Conservation (phyloP, 805 yeast species). For the Wickerhamiella lipophila region DNA sequence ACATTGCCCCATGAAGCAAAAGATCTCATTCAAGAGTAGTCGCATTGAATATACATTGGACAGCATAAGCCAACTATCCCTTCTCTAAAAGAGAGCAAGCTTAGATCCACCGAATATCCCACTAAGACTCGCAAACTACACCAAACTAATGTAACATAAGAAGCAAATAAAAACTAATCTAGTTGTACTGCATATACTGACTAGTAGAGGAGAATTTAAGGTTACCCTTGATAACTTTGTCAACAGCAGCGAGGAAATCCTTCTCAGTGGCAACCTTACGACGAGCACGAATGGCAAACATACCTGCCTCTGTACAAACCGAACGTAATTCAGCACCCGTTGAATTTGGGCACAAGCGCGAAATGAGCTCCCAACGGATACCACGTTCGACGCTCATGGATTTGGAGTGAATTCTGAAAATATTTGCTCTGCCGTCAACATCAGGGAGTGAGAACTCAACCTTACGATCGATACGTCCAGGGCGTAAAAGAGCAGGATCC, state of each 20-base stretch:
- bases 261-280: constrained; percentile 97
- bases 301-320: constrained; percentile 98
- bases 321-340: constrained; percentile 98
- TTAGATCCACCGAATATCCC: too few species aligned
- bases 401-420: constrained; percentile 92
- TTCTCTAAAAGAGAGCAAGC: too few species aligned
- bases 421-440: constrained; percentile 94
- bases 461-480: constrained; percentile 97
- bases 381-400: constrained; percentile 96
- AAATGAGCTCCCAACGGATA: constrained; percentile 96
- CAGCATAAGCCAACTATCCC: too few species aligned
- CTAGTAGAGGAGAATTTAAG: constrained; percentile 94
- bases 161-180: constrained; percentile 16
- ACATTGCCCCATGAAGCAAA: too few species aligned
- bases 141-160: background rate
- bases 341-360: constrained; percentile 93
- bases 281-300: constrained; percentile 98
- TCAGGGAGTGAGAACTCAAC: constrained; percentile 96
- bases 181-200: constrained; percentile 97
- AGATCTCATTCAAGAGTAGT: too few species aligned
- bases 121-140: background rate
- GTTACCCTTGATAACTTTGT: constrained; percentile 96
- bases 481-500: constrained; percentile 95
- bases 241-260: constrained; percentile 95
- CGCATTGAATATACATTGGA: too few species aligned